Percentiles rank a stretch among this genome's conserved stretches.
These are phyloP conservation scores for Zoysia matrella DNA, from an alignment of 202 grass and related monocot species.

Conservation along the genomic window DNA sequence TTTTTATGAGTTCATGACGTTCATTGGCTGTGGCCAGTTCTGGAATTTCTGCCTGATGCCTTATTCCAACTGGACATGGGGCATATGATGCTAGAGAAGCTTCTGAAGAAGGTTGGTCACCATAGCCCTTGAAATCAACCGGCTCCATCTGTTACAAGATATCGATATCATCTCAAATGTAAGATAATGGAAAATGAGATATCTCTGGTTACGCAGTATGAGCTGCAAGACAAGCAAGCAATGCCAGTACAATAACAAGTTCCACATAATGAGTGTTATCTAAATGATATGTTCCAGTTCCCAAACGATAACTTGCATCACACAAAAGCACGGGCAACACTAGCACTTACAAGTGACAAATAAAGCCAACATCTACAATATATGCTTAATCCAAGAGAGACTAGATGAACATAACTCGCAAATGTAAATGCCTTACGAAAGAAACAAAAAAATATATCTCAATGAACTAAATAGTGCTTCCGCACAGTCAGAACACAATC, in stretches of 20 bases:
- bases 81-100: conserved; percentile 47
- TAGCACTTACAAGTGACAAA: too few relatives aligned
- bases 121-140: too few relatives aligned
- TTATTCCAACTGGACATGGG: conserved; percentile 65
- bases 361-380: too few relatives aligned
- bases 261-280: too few relatives aligned
- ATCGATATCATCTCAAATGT: background rate
- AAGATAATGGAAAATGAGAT: conserved; percentile 15
- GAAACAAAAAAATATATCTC: conserved; percentile 31
- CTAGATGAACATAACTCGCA: conserved; percentile 17
- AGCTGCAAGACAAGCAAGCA: conserved; percentile 43
- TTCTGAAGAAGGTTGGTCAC: conserved; percentile 49
- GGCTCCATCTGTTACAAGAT: conserved; percentile 52
- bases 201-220: conserved; percentile 2
- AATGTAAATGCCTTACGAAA: conserved; percentile 21
- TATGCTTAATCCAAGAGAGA: conserved; percentile 16
- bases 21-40: conserved; percentile 48
- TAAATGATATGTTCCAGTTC: too few relatives aligned
- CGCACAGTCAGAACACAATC: conserved; percentile 30
- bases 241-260: too few relatives aligned
- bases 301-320: too few relatives aligned
- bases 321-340: too few relatives aligned
- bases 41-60: conserved; percentile 80
- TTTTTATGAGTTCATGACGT: conserved; percentile 24
- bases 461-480: conserved; percentile 21